Evolutionary conservation across 345 rosid genomes (phyloP), one percentile per base, ranked within the genome.

Genomic region (Gossypium raimondii): DNA sequence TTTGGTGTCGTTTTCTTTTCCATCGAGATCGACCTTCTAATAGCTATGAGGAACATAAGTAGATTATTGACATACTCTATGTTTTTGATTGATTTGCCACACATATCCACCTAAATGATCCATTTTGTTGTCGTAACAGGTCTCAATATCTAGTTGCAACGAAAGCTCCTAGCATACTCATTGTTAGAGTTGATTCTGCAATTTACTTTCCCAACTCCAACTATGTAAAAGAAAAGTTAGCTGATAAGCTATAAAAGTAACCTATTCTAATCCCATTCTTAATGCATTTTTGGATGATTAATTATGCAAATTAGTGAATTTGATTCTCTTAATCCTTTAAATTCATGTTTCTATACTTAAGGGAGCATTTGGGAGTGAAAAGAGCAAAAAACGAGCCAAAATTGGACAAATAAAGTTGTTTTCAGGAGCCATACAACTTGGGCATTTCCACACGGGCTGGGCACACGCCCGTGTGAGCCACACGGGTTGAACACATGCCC

Each of bases 151-250:
- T 92, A 5, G 93, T 85, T 60, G 94, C 98, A 27, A 70, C 87
- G 0, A 88, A 86, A 81, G 80, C 88, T 74, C 84, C 91, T 0
- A 94, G 94, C 67, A 81, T 86, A 67, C 24, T 89, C 80, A 88
- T 86, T n/a, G 88, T 91, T 62, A 84, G 97, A 76, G 94, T 93
- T 77, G 98, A 93, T 72, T 89, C 98, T 3, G 91, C 97, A 4
- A 82, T 91, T 48, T 91, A 93, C 84, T 93, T 93, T 81, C 88
- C 97, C 75, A 93, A 93, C 64, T 91, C 98, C 75, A 91, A 89
- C 67, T 91, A 93, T 64, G 76, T 88, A 14, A 87, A 79, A 63
- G 98, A 93, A 77, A 87, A 97, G 94, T 89, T n/a, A 13, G 17
- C 22, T 11, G 27, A 25, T 25, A 25, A 2, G 27, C 27, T 25